phyloP scores from a whole-genome alignment of 2,329 filamentous ascomycete species.

The Fusarium udum region DNA sequence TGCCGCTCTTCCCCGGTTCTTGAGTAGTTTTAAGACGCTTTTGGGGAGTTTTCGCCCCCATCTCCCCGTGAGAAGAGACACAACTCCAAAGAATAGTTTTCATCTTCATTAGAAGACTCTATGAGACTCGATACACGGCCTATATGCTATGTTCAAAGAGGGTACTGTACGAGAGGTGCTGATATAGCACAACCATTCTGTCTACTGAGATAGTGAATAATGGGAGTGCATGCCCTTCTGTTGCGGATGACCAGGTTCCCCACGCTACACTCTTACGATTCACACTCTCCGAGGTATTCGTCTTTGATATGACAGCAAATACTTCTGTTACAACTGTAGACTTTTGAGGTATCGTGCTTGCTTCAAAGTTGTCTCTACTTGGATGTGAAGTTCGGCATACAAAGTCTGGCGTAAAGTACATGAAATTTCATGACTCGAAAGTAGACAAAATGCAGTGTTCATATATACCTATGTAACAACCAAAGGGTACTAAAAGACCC shows the following conservation, averaged over 20 bases:
- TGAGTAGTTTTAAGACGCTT: not conserved
- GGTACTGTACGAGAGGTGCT: not conserved
- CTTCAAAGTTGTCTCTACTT: not conserved
- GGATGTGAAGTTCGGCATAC: not conserved
- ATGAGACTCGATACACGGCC: not conserved
- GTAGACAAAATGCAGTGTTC: accelerated
- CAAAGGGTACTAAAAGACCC: accelerated
- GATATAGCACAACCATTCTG: not conserved
- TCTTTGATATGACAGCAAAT: accelerated
- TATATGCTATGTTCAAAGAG: not conserved
- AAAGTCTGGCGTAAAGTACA: not conserved
- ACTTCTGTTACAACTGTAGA: not conserved
- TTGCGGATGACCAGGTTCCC: too few relatives aligned
- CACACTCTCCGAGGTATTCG: not conserved
- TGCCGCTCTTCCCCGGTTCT: not conserved
- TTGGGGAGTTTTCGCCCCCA: not conserved
- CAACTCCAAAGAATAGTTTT: not conserved
- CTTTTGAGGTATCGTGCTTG: not conserved
- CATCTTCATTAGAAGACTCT: not conserved
- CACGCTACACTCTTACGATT: accelerated
- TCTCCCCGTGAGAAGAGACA: not conserved
- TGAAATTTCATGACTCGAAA: not conserved
- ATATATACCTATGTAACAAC: not conserved
- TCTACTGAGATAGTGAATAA: not conserved
- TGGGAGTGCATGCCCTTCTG: not conserved